Evolutionary conservation across 108 stramenopile species (phyloP), one percentile per base, ranked within the genome.

Genomic region (Cyclotella kingstonii): DNA sequence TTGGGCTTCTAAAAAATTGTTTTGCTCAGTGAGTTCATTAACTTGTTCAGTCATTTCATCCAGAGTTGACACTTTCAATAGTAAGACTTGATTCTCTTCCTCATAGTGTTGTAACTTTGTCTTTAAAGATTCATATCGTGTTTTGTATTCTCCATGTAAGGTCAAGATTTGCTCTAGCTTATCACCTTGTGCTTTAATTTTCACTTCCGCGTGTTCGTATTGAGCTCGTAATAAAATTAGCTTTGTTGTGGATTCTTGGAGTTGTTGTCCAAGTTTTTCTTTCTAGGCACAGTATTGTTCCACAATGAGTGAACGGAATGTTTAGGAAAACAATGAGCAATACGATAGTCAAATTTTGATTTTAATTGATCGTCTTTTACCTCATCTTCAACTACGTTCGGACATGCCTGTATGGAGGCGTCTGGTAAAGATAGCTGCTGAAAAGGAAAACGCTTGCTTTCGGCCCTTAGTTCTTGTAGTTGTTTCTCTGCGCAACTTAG

Each of bases 71-170:
- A 31, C 29, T 43, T 42, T 39, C 12, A 29, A 14, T 41, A 44
- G 31, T 18, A 63, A 40, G 38, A 28, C 14, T 14, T 62, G 11
- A 11, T 54, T 60, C 54, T 69, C 58, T 19, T 69, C 58, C 11
- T 41, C 34, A 30, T 25, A 45, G 15, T 33, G 14, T 7, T 45
- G 27, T 11, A 73, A 38, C 54, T 65, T 42, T 60, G 55, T 55
- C 39, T 71, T 71, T 29, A 64, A 15, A 22, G 40, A 1, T 14
- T 19, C 46, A 23, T 70, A 44, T n/a, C 63, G 46, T 6, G 46
- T 12, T 29, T 63, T 70, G 55, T 71, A 71, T 27, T 76, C 64
- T 28, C 63, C 47, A 17, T 70, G 68, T 0, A 76, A 27, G 9
- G 5, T n/a, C 10, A 70, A 10, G 23, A 71, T 56, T 31, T 64